Evolutionary conservation across 2,329 filamentous ascomycete genomes (phyloP).

Genomic region (Chaetomiaceae sp.): DNA sequence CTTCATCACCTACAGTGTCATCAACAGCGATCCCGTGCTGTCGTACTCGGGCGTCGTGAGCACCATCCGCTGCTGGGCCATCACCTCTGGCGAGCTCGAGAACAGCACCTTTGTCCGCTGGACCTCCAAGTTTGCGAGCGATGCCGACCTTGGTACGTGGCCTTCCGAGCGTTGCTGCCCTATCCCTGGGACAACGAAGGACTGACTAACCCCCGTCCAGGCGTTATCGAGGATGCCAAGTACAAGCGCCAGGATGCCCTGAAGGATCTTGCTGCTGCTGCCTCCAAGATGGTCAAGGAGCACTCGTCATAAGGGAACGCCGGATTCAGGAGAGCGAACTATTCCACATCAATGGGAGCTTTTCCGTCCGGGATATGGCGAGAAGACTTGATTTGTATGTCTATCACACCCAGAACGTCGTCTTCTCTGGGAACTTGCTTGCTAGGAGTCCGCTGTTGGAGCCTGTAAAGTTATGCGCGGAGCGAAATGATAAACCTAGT

Average conservation of each 20-base stretch:
- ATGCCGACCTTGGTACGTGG: constrained; percentile 62
- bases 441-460: no score
- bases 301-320: not conserved
- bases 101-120: constrained; percentile 64
- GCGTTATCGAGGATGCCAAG: constrained; percentile 68
- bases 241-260: constrained; percentile 71
- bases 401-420: no score
- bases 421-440: no score
- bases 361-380: no score
- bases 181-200: not conserved
- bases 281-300: constrained; percentile 30
- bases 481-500: not conserved
- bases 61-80: constrained; percentile 59
- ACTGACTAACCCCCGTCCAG: constrained; percentile 35
- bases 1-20: constrained; percentile 70
- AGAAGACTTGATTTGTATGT: no score
- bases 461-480: not conserved
- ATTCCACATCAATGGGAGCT: no score
- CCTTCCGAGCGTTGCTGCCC: not conserved
- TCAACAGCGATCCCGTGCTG: constrained; percentile 60
- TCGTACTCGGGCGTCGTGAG: constrained; percentile 62
- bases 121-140: constrained; percentile 65
- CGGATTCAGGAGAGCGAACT: no score
- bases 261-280: constrained; percentile 56
- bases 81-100: constrained; percentile 62